phyloP scores from a whole-genome alignment of 2,329 filamentous ascomycete species.

The Ophiocordyceps robertsii region DNA sequence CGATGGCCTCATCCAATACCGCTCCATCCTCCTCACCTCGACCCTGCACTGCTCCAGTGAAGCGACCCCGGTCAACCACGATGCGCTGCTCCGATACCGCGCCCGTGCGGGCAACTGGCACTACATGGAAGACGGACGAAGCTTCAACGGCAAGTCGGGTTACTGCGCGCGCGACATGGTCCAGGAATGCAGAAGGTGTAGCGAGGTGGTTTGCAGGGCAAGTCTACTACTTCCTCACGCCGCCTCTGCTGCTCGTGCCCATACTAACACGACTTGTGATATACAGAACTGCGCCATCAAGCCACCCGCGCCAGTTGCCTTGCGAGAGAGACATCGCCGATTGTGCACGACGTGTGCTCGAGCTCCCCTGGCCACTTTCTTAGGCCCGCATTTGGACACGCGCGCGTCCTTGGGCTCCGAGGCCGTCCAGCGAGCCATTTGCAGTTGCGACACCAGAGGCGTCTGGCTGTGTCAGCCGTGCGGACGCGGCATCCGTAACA shows the following conservation, averaged over 20 bases:
- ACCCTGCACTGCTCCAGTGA: constrained; percentile 76
- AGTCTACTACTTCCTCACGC: constrained; percentile 15
- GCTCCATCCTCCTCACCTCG: constrained; percentile 55
- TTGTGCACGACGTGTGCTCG: constrained; percentile 65
- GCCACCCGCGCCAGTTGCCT: constrained; percentile 51
- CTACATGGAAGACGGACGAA: constrained; percentile 42
- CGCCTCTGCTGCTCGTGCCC: background rate
- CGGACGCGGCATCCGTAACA: constrained; percentile 52
- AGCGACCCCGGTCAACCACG: constrained; percentile 35
- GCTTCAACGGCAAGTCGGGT: constrained; percentile 53
- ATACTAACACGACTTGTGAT: background rate
- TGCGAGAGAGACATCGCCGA: constrained; percentile 66
- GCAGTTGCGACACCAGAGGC: constrained; percentile 37
- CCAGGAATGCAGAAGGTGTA: constrained; percentile 65
- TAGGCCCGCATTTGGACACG: constrained; percentile 29
- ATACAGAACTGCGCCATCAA: constrained; percentile 80
- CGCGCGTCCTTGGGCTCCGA: constrained; percentile 35
- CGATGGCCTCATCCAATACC: constrained; percentile 64
- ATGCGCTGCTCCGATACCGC: constrained; percentile 43
- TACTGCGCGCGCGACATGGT: constrained; percentile 83
- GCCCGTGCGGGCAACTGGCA: constrained; percentile 43
- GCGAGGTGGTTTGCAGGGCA: constrained; percentile 69
- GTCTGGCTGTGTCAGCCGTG: constrained; percentile 84
- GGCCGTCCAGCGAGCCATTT: constrained; percentile 41
- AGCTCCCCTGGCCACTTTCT: constrained; percentile 49